phyloP scores from a whole-genome alignment of 1,139 yeast genomes.

The Kodamaea ohmeri region DNA sequence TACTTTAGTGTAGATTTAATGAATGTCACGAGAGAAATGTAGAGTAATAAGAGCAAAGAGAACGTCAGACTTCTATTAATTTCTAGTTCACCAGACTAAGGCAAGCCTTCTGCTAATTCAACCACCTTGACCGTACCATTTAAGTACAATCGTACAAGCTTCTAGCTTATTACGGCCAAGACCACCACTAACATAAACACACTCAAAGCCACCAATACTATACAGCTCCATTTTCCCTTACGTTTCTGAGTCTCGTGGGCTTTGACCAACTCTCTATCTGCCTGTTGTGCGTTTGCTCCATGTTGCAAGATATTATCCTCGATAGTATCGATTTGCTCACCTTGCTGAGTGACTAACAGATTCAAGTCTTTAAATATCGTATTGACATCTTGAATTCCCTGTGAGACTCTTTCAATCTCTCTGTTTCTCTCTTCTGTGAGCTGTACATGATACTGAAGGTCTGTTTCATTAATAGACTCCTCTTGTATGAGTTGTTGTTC shows the following conservation, averaged over 20 bases:
- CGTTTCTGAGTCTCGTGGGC: conserved; percentile 74
- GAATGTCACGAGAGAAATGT: too few relatives aligned
- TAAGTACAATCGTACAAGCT: neutral
- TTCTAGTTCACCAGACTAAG: too few relatives aligned
- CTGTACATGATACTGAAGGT: conserved; percentile 68
- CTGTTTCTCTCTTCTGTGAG: conserved; percentile 70
- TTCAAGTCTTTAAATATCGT: conserved; percentile 81
- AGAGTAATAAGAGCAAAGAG: too few relatives aligned
- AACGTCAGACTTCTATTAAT: too few relatives aligned
- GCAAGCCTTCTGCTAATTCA: too few relatives aligned
- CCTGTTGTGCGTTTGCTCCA: conserved; percentile 67
- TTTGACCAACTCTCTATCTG: conserved; percentile 62
- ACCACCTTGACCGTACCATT: too few relatives aligned
- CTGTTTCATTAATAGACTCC: conserved; percentile 51
- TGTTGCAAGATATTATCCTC: conserved; percentile 72
- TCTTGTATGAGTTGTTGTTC: conserved; percentile 35
- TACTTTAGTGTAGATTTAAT: too few relatives aligned
- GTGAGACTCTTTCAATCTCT: conserved; percentile 69
- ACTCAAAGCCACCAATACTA: conserved; percentile 48
- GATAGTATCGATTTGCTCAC: conserved; percentile 76
- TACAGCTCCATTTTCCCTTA: conserved; percentile 73
- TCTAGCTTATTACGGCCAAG: conserved; percentile 36
- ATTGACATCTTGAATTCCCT: conserved; percentile 80
- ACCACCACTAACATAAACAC: conserved; percentile 39
- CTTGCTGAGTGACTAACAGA: conserved; percentile 75